Evolutionary conservation across 306 rosid species (phyloP).

Genomic region (Glycine soja): DNA sequence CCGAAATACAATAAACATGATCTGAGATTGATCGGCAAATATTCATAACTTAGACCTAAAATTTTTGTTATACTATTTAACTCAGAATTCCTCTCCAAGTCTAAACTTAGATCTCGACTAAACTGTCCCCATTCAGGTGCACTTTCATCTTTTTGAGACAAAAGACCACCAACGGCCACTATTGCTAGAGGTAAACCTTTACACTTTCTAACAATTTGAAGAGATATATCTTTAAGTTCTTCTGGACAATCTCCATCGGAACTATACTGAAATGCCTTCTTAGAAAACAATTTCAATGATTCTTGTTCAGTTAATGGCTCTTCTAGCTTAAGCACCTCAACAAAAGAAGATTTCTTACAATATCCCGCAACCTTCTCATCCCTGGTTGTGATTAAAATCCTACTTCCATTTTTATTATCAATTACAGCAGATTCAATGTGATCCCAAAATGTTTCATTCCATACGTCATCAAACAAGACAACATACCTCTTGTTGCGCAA

Average conservation of each 20-base stretch:
- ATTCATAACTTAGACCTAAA: background rate
- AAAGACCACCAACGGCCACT: slow-evolving; percentile 16
- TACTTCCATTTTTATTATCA: no score
- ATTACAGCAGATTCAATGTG: no score
- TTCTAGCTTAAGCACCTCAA: background rate
- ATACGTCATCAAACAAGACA: no score
- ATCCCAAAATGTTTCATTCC: no score
- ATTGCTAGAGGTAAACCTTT: slow-evolving; percentile 19
- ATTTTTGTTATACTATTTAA: background rate
- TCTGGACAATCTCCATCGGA: slow-evolving; percentile 2
- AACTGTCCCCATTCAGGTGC: background rate
- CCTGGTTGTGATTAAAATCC: no score
- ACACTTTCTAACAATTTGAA: background rate
- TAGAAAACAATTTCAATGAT: slow-evolving; percentile 5
- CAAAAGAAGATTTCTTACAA: no score
- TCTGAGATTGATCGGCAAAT: background rate
- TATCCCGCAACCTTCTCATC: fast-evolving
- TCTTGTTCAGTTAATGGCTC: background rate
- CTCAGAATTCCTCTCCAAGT: background rate
- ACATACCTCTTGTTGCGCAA: no score
- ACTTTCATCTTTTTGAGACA: background rate
- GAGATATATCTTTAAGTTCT: background rate
- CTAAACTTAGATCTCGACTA: background rate
- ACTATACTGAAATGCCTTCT: background rate
- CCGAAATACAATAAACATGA: slow-evolving; percentile 27